Base-by-base conservation (phyloP, 1,139 yeast genomes). In the Scheffersomyces lignicola region DNA sequence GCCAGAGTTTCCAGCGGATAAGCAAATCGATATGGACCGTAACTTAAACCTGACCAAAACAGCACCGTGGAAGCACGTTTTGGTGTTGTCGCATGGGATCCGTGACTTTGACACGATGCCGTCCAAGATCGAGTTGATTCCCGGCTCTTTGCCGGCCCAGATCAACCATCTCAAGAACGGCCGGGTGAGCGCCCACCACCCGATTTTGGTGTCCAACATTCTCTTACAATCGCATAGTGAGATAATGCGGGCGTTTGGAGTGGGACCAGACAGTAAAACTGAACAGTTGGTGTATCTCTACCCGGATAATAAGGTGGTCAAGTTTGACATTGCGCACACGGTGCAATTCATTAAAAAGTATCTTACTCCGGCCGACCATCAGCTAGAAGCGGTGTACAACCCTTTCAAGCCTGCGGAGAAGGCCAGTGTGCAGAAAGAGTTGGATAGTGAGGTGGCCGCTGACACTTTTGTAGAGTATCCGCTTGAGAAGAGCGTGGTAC, bases 21-120 rank as follows among this genome's bases (percentile, higher is more conserved):
- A 66, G 37, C 73, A 63, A 24, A 69, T 79, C 22, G 70, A 76
- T 45, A 49, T 39, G 35, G 45, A 46, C 1, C 63, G 56, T 32
- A 60, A 68, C 18, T 51, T 80, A 15, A 56, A 62, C 21, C 68
- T 69, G 8, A 76, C 89, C 0, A 66, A 69, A 22, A 75, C 76
- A 0, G 48, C 57, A 3, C 73, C 76, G 10, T 72, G 75, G 68
- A 79, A 78, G 41, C 86, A 82, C 50, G 60, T 78, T 4, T 49
- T 83, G 18, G 63, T 80, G 7, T 57, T 77, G 15, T 72, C 78
- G 35, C 70, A 65, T 36, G 65, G 67, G 0, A 45, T 48, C 24
- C 25, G 34, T 3, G 36, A 47, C 17, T 58, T 68, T 26, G 49
- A 48, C 14, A 58, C 62, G 2, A 78, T 88, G 83, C 82, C 84